These are phyloP conservation scores for Sporobolomyces phaffii DNA, from an alignment of 768 basidiomycete species.

Conservation along the genomic window DNA sequence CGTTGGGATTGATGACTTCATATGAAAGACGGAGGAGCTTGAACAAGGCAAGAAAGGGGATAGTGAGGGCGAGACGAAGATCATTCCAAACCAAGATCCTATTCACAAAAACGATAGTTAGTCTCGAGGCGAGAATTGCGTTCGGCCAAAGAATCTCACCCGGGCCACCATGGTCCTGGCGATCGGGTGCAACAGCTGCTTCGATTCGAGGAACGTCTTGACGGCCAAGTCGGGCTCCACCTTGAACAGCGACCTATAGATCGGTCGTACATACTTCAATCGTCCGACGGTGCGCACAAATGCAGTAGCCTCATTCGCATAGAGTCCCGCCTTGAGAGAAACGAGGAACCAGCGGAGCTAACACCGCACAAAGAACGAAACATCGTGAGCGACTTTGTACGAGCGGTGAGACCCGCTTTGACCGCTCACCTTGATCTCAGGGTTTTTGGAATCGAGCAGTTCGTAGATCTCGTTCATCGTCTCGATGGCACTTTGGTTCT, in stretches of 20 bases:
- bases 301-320: constrained; percentile 44
- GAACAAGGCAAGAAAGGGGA: neutral
- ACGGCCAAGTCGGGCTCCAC: constrained; percentile 46
- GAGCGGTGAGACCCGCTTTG: too few relatives aligned
- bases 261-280: constrained; percentile 37
- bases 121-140: neutral
- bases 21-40: too few relatives aligned
- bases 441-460: constrained; percentile 44
- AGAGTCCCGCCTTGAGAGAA: constrained; percentile 43
- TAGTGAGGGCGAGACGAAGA: neutral
- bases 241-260: constrained; percentile 44
- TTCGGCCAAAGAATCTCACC: constrained; percentile 22
- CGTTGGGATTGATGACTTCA: too few relatives aligned
- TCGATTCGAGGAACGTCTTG: constrained; percentile 46
- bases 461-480: constrained; percentile 43
- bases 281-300: constrained; percentile 15
- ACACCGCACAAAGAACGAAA: neutral
- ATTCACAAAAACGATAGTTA: neutral
- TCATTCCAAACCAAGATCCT: constrained; percentile 10
- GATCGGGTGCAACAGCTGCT: constrained; percentile 48
- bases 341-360: constrained; percentile 40
- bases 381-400: too few relatives aligned
- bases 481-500: constrained; percentile 19
- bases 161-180: constrained; percentile 45
- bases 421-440: constrained; percentile 46